These are phyloP conservation scores for Setaria italica DNA, from an alignment of 202 grass and related monocot genomes.

Conservation along the genomic window DNA sequence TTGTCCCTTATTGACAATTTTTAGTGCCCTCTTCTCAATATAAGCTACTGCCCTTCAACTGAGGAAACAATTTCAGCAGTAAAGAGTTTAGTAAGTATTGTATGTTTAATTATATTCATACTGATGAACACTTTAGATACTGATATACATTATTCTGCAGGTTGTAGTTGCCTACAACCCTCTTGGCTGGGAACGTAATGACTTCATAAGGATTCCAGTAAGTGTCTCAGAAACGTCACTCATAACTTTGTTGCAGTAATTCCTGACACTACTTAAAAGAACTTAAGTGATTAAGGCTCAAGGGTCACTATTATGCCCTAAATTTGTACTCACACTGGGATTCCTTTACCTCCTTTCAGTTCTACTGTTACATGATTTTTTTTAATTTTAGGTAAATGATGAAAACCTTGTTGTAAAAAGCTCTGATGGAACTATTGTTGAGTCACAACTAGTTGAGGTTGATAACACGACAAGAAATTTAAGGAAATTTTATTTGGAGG, in stretches of 20 bases:
- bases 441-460: slow-evolving; percentile 80
- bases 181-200: slow-evolving; percentile 76
- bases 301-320: not conserved
- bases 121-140: not conserved
- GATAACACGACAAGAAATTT: slow-evolving; percentile 65
- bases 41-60: slow-evolving; percentile 95
- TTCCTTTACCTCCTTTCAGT: not conserved
- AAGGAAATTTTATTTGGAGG: slow-evolving; percentile 77
- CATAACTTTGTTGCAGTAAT: slow-evolving; percentile 4
- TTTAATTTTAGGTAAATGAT: slow-evolving; percentile 75
- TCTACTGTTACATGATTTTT: not conserved
- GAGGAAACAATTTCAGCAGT: slow-evolving; percentile 64
- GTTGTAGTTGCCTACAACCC: slow-evolving; percentile 86
- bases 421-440: slow-evolving; percentile 66
- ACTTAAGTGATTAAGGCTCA: not conserved
- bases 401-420: slow-evolving; percentile 63
- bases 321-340: not conserved
- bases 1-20: slow-evolving; percentile 18
- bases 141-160: slow-evolving; percentile 52
- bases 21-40: slow-evolving; percentile 93
- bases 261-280: not conserved
- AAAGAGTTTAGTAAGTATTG: slow-evolving; percentile 74
- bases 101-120: slow-evolving; percentile 33
- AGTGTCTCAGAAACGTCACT: slow-evolving; percentile 34
- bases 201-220: slow-evolving; percentile 87